Percentiles rank a stretch among this genome's conserved stretches.
Conservation (phyloP, 306 rosid species). For the Gillenia trifoliata region DNA sequence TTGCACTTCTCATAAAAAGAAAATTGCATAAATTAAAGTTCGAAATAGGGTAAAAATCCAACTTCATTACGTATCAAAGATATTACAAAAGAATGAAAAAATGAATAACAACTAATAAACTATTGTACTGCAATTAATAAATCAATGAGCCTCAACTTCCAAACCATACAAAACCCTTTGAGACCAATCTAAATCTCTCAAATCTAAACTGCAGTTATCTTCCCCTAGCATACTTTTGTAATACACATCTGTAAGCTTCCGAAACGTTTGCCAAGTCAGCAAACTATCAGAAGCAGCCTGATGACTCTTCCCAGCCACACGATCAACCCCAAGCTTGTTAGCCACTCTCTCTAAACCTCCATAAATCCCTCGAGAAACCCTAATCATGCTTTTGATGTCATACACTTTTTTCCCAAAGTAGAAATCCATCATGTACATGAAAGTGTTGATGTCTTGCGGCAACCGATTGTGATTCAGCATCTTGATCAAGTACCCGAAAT, state of each 20-base stretch:
- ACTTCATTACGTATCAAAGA: background rate
- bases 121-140: background rate
- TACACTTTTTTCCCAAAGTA: background rate
- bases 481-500: constrained; percentile 5
- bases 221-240: background rate
- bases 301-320: constrained; percentile 2
- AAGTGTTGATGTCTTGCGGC: background rate
- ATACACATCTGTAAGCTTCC: background rate
- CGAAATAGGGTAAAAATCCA: too few relatives aligned
- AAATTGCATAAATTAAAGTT: background rate
- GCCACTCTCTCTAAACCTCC: constrained; percentile 10
- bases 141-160: background rate
- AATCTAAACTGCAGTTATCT: background rate
- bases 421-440: background rate
- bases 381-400: background rate
- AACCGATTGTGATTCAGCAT: background rate
- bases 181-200: background rate
- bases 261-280: background rate
- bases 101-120: too few relatives aligned
- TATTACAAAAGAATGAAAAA: background rate
- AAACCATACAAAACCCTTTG: background rate
- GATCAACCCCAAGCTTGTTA: background rate
- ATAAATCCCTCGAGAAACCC: background rate
- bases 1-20: background rate
- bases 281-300: constrained; percentile 13